These are phyloP conservation scores for Daldinia sp. DNA, from an alignment of 2,329 filamentous ascomycete genomes.

Conservation along the genomic window DNA sequence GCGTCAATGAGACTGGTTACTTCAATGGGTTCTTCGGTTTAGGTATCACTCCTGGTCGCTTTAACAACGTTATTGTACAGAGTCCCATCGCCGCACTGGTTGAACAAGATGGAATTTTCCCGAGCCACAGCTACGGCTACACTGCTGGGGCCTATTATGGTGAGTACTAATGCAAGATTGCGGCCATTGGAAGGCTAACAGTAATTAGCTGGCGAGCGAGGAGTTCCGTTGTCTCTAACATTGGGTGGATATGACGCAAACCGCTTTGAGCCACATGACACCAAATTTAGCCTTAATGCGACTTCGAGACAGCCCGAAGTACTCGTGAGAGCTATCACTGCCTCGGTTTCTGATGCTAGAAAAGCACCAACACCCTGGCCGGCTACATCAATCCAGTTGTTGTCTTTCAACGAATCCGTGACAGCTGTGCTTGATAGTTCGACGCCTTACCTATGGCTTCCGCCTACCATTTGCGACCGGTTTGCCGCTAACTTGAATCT, in stretches of 20 bases:
- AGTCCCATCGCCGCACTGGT: constrained; percentile 65
- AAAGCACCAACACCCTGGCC: constrained; percentile 52
- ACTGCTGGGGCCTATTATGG: constrained; percentile 79
- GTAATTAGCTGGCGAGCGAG: constrained; percentile 47
- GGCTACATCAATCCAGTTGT: constrained; percentile 50
- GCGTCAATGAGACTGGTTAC: constrained; percentile 64
- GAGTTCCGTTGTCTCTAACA: constrained; percentile 65
- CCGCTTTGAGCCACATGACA: constrained; percentile 67
- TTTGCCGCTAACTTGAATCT: constrained; percentile 72
- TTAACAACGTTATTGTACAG: constrained; percentile 58
- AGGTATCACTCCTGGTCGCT: constrained; percentile 63
- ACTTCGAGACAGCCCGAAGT: constrained; percentile 65
- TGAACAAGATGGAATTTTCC: constrained; percentile 66
- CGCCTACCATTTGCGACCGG: constrained; percentile 64
- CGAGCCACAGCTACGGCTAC: constrained; percentile 78
- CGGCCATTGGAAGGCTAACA: constrained; percentile 32
- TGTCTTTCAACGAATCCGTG: constrained; percentile 57
- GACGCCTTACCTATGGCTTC: constrained; percentile 71
- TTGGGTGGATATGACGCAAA: constrained; percentile 75
- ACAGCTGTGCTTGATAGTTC: constrained; percentile 69
- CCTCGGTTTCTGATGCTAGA: constrained; percentile 47
- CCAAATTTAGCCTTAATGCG: constrained; percentile 65
- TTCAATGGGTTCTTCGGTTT: constrained; percentile 65
- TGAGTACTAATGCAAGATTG: constrained; percentile 49
- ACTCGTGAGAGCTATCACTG: constrained; percentile 65